Percentiles rank a stretch among this genome's conserved stretches.
Conservation (phyloP, 305 asterid species). For the Fraxinus floribunda region DNA sequence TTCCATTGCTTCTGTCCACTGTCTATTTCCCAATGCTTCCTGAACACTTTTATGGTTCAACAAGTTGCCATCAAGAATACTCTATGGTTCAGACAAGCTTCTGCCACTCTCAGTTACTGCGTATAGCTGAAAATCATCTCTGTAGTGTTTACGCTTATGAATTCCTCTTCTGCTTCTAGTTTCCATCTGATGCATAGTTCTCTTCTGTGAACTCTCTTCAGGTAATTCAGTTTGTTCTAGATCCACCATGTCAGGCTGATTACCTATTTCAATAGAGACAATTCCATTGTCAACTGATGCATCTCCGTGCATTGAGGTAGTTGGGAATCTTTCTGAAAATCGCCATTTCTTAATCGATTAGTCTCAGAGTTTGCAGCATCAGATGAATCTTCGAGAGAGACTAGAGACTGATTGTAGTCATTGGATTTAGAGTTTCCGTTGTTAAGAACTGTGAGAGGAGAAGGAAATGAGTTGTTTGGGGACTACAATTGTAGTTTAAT, state of each 20-base stretch:
- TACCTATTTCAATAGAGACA: too few relatives aligned
- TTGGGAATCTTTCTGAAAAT: not conserved
- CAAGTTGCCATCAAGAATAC: not conserved
- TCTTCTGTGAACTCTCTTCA: too few relatives aligned
- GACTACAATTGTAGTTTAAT: not conserved
- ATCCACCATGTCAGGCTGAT: too few relatives aligned
- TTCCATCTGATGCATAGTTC: not conserved
- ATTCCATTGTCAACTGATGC: too few relatives aligned
- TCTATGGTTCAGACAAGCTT: not conserved
- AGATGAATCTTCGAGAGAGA: not conserved
- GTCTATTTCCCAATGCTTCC: conserved; percentile 6
- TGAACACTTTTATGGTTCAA: not conserved
- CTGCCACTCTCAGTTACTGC: not conserved
- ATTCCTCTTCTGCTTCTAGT: not conserved
- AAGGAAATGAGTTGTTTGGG: not conserved
- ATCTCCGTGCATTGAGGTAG: too few relatives aligned
- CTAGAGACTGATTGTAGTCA: too few relatives aligned
- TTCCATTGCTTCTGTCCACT: not conserved
- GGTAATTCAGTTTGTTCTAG: too few relatives aligned
- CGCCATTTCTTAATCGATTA: not conserved
- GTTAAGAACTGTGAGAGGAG: too few relatives aligned
- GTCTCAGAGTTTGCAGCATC: not conserved
- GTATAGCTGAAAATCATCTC: not conserved
- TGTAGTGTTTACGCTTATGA: too few relatives aligned
- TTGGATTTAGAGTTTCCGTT: too few relatives aligned